These are phyloP conservation scores for Phascolomyces articulosus DNA, from an alignment of 371 early-diverging fungal genomes.

Conservation along the genomic window DNA sequence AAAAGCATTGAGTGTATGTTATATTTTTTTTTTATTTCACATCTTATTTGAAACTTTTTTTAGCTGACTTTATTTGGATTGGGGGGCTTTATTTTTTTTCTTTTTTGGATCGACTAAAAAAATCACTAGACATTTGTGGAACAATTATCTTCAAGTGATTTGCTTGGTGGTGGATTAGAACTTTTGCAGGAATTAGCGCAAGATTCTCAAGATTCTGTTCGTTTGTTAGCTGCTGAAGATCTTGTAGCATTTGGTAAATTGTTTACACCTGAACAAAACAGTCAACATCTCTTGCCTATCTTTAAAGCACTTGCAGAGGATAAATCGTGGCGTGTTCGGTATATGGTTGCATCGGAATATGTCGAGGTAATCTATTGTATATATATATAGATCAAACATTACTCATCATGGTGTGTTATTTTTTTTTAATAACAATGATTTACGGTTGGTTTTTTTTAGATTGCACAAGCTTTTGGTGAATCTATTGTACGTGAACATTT, in stretches of 20 bases:
- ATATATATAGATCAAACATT: background rate
- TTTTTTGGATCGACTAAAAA: too few relatives aligned
- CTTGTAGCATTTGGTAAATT: constrained; percentile 89
- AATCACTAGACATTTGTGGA: constrained; percentile 61
- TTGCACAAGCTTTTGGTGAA: constrained; percentile 81
- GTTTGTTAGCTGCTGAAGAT: constrained; percentile 91
- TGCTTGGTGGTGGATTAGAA: constrained; percentile 77
- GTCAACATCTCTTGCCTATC: constrained; percentile 70
- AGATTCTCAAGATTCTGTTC: constrained; percentile 97
- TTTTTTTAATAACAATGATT: background rate
- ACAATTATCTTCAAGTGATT: constrained; percentile 71
- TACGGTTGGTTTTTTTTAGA: constrained; percentile 38
- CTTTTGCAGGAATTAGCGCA: constrained; percentile 78
- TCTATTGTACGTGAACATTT: constrained; percentile 79
- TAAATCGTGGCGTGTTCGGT: constrained; percentile 97
- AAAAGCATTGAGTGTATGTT: constrained; percentile 78
- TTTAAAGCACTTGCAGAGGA: constrained; percentile 84
- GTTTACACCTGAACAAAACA: constrained; percentile 76
- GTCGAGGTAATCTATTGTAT: constrained; percentile 73
- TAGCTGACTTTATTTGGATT: background rate
- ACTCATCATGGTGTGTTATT: background rate
- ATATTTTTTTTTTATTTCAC: background rate
- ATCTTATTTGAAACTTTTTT: background rate
- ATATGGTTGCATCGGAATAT: constrained; percentile 97
- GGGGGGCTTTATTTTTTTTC: background rate